phyloP scores from a whole-genome alignment of 768 basidiomycete genomes.

The Phylloporus arenicola region DNA sequence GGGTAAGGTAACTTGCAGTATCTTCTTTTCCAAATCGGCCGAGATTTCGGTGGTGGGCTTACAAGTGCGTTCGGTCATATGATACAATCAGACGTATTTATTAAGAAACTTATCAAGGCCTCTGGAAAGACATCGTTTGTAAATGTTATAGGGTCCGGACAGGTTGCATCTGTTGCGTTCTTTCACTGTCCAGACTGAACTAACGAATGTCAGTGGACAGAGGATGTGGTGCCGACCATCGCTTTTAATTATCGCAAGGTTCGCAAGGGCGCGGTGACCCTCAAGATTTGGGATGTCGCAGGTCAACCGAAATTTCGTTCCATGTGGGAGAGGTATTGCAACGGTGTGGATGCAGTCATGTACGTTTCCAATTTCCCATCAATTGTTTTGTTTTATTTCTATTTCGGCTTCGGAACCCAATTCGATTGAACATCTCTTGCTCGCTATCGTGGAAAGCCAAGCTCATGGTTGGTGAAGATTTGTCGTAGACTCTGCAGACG shows the following conservation, averaged over 20 bases:
- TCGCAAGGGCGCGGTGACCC: conserved; percentile 80
- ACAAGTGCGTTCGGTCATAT: conserved; percentile 46
- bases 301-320: conserved; percentile 92
- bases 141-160: conserved; percentile 84
- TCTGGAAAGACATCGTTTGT: conserved; percentile 95
- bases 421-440: neutral
- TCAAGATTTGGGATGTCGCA: conserved; percentile 96
- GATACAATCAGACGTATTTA: neutral
- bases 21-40: conserved; percentile 84
- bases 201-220: conserved; percentile 63
- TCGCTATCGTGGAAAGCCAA: conserved; percentile 1
- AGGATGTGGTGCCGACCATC: conserved; percentile 94
- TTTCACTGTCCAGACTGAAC: neutral
- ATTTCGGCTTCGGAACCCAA: neutral
- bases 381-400: neutral
- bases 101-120: conserved; percentile 46
- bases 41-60: conserved; percentile 91
- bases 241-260: conserved; percentile 90
- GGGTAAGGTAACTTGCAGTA: conserved; percentile 31
- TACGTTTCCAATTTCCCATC: conserved; percentile 35
- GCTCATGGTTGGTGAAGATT: conserved; percentile 49
- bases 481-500: conserved; percentile 89
- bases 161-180: conserved; percentile 33
- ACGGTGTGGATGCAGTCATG: conserved; percentile 90
- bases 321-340: conserved; percentile 94